Conservation (phyloP, 768 basidiomycete species). For the Pisolithus albus region DNA sequence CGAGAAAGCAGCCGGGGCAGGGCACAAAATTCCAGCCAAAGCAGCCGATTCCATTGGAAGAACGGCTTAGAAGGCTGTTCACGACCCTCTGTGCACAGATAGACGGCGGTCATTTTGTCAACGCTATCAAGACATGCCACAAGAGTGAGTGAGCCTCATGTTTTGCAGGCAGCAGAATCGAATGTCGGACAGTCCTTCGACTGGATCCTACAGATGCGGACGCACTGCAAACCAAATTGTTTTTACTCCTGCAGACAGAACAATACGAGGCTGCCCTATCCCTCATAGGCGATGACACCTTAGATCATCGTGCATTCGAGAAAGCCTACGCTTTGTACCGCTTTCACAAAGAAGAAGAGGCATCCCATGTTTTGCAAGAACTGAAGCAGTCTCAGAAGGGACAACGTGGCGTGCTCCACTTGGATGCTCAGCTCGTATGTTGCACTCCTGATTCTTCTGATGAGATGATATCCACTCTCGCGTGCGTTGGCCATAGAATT, state of each 20-base stretch:
- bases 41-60: constrained; percentile 16
- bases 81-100: constrained; percentile 80
- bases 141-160: constrained; percentile 55
- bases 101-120: constrained; percentile 80
- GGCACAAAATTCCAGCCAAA: constrained; percentile 7
- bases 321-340: constrained; percentile 81
- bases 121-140: constrained; percentile 88
- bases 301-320: constrained; percentile 45
- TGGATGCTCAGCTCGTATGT: constrained; percentile 84
- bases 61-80: constrained; percentile 53
- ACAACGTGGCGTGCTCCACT: constrained; percentile 62
- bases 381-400: constrained; percentile 40
- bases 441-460: constrained; percentile 12
- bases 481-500: constrained; percentile 42
- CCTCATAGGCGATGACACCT: constrained; percentile 35
- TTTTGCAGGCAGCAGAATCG: constrained; percentile 14
- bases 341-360: constrained; percentile 69
- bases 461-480: constrained; percentile 10
- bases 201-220: constrained; percentile 62
- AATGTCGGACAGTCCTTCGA: constrained; percentile 50
- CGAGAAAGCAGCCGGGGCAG: neutral
- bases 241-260: constrained; percentile 81
- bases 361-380: constrained; percentile 42
- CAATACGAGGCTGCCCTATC: constrained; percentile 65
- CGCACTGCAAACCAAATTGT: constrained; percentile 78